These are phyloP conservation scores for Massarina eburnea DNA, from an alignment of 2,329 filamentous ascomycete genomes.

Conservation along the genomic window DNA sequence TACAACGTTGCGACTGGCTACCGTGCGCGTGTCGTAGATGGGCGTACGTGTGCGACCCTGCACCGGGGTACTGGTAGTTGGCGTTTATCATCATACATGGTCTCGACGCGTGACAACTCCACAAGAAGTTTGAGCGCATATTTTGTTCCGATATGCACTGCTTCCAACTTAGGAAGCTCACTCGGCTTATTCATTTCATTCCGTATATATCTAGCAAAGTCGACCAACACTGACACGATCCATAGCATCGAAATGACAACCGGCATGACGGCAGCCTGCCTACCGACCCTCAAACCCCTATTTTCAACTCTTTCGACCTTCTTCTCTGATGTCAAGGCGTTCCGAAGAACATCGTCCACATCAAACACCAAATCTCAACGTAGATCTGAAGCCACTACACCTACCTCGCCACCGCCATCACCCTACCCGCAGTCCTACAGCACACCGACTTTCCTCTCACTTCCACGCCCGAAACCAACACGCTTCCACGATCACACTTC, in stretches of 20 bases:
- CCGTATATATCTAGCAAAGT: background rate
- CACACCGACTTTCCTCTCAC: slow-evolving; percentile 7
- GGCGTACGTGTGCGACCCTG: slow-evolving; percentile 9
- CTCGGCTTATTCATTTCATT: background rate
- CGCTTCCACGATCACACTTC: slow-evolving; percentile 28
- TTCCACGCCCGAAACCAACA: slow-evolving; percentile 2
- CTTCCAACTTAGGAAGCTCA: background rate
- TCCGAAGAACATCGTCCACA: too few species aligned
- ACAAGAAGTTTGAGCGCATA: too few species aligned
- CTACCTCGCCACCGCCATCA: slow-evolving; percentile 1
- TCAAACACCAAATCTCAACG: too few species aligned
- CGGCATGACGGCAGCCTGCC: slow-evolving; percentile 10
- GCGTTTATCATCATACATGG: slow-evolving; percentile 6
- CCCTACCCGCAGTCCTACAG: slow-evolving; percentile 3
- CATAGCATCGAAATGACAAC: slow-evolving; percentile 14
- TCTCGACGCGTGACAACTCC: too few species aligned
- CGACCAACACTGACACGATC: background rate
- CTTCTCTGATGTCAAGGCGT: slow-evolving; percentile 1
- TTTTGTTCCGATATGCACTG: too few species aligned
- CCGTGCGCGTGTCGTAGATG: slow-evolving; percentile 9
- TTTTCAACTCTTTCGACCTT: slow-evolving; percentile 4
- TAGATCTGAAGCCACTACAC: background rate
- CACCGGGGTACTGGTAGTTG: slow-evolving; percentile 1
- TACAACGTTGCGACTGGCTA: slow-evolving; percentile 3
- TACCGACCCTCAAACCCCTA: slow-evolving; percentile 13